A percentile compares a stretch with the other conserved stretches of the same genome.
Evolutionary conservation across 225 moss, liverwort and hornwort genomes (phyloP).

Genomic region (Bryoerythrophyllum caledonicum): DNA sequence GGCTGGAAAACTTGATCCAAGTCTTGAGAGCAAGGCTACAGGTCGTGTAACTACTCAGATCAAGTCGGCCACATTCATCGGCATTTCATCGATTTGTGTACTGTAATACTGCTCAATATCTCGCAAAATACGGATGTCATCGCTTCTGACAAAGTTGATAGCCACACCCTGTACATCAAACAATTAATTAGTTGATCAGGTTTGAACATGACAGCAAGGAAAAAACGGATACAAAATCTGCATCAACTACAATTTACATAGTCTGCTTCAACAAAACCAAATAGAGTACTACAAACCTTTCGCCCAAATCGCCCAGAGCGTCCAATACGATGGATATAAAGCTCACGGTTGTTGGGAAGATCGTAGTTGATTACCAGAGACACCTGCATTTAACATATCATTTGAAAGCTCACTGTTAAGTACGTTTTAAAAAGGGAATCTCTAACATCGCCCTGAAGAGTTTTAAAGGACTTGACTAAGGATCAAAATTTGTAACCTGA

Average conservation of each 20-base stretch:
- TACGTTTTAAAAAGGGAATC: background rate
- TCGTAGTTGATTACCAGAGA: slow-evolving; percentile 67
- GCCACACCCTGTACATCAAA: slow-evolving; percentile 65
- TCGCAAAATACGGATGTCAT: slow-evolving; percentile 74
- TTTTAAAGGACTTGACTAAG: background rate
- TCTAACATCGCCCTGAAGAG: background rate
- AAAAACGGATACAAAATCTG: background rate
- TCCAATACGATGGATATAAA: slow-evolving; percentile 81
- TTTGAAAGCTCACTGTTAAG: background rate
- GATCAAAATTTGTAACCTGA: background rate
- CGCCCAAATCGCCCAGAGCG: slow-evolving; percentile 78
- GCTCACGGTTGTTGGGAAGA: slow-evolving; percentile 78
- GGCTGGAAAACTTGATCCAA: slow-evolving; percentile 2
- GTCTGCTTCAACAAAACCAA: background rate
- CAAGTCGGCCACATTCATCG: slow-evolving; percentile 82
- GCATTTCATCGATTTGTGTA: slow-evolving; percentile 87
- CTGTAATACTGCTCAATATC: slow-evolving; percentile 86
- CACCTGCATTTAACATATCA: slow-evolving; percentile 16
- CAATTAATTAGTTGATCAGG: background rate
- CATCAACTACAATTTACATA: background rate
- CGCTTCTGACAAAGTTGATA: slow-evolving; percentile 78
- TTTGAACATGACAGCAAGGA: background rate
- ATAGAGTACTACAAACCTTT: slow-evolving; percentile 45
- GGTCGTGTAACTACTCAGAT: slow-evolving; percentile 32
- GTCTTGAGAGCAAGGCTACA: background rate